These are phyloP conservation scores for Cryptococcus sp. DNA, from an alignment of 1,284 basidiomycete species.

Conservation along the genomic window DNA sequence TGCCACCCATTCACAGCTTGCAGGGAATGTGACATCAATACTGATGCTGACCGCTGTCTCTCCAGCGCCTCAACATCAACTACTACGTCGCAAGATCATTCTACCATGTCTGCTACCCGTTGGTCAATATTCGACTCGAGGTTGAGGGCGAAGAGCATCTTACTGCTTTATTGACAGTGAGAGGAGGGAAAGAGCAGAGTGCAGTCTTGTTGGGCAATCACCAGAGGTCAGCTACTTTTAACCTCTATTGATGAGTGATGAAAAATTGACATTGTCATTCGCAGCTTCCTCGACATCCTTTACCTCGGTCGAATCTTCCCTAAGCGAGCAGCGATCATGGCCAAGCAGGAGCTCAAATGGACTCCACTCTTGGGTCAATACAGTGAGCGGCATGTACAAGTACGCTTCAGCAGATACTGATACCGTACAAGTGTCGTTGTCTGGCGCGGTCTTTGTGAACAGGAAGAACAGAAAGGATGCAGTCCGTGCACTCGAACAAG, in stretches of 20 bases:
- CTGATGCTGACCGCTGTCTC: not conserved
- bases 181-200: constrained; percentile 49
- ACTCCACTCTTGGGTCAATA: constrained; percentile 86
- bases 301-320: constrained; percentile 87
- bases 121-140: constrained; percentile 70
- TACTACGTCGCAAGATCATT: constrained; percentile 82
- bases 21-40: not conserved
- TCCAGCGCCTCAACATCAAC: constrained; percentile 79
- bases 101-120: constrained; percentile 67
- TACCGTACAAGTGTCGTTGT: constrained; percentile 64
- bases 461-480: constrained; percentile 76
- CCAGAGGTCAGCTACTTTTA: constrained; percentile 60
- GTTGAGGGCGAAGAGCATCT: constrained; percentile 87
- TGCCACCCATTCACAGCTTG: constrained; percentile 9
- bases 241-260: no score
- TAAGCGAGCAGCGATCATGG: constrained; percentile 79
- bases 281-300: constrained; percentile 77
- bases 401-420: constrained; percentile 2
- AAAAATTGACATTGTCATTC: no score
- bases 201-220: constrained; percentile 85
- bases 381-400: constrained; percentile 50
- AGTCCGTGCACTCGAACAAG: constrained; percentile 71
- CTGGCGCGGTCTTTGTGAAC: constrained; percentile 93
- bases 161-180: constrained; percentile 58
- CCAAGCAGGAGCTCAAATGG: constrained; percentile 88